Evolutionary conservation across 75 land plant genomes (phyloP), one percentile per base, ranked within the genome.

Genomic region (Azolla pinnata): DNA sequence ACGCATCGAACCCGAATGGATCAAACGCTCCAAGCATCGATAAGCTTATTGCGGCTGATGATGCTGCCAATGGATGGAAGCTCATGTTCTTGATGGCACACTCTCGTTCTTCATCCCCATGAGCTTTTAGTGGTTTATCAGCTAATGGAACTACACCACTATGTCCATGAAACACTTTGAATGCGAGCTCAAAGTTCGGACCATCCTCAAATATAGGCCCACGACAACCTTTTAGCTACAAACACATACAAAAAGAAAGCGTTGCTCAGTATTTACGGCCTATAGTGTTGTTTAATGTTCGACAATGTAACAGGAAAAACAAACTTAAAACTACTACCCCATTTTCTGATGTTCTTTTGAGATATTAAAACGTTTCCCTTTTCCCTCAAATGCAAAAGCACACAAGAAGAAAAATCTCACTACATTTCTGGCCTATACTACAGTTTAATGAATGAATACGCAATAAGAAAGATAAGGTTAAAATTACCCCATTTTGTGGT

Each of bases 141-240:
- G 86, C 69, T 12, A 92, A 80, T 5, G 97, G 97, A 32, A 92
- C 91, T 10, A 92, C 96, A 49, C 97, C 97, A 73, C 85, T 78
- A 26, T 44, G 70, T 2, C 97, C 97, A 73, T 92, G 97, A 56
- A 92, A 92, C 28, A 92, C 78, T 49, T 76, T 80, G 62, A 92
- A 92, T 54, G 96, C 90, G 62, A 56, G 73, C 27, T 92, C 97
- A 74, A 92, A 92, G 60, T 79, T 79, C 24, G 96, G 96, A 12
- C 87, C 97, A 77, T 92, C 97, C 57, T 92, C 97, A 75, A 92
- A 92, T 31, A 92, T 92, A 47, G 97, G 97, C 63, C n/a, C n/a
- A n/a, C n/a, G n/a, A n/a, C n/a, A n/a, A n/a, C n/a, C n/a, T n/a
- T n/a, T n/a, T n/a, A n/a, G n/a, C n/a, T n/a, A n/a, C 25, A 50